Base-by-base conservation (phyloP, 108 stramenopile genomes). In the Cyclotella choctawhatcheeana region DNA sequence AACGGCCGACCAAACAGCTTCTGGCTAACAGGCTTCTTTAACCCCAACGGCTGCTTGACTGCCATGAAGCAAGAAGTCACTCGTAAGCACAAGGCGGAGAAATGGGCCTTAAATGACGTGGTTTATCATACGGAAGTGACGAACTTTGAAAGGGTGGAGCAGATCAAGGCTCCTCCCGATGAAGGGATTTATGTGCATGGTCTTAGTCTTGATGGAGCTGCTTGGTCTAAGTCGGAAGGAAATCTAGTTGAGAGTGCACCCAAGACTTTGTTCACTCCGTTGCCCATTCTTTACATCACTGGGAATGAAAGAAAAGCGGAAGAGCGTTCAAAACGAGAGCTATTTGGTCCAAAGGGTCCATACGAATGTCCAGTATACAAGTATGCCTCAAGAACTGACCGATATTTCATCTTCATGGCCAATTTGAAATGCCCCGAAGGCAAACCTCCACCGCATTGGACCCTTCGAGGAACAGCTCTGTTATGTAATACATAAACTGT, bases 21-120 rank as follows among this genome's bases (percentile, higher is more conserved):
- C 74, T 95, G 94, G 94, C 61, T 97, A 24, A 88, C 94, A 4
- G 93, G 94, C 4, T 94, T 95, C 74, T 95, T 93, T 71, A 95
- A 97, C 61, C 94, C 94, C 17, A 84, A 92, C 54, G 96, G 93
- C 5, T 87, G 88, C 69, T 64, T 97, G 25, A 97, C 96, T 26
- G 93, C 93, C 2, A 95, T 94, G 90, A 93, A 95, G 75, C 96
- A 97, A 74, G 94, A 93, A 71, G 94, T 97, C 2, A 88, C 90
- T 5, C 71, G 93, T 12, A 86, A 87, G 33, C 92, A 96, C 75
- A 89, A 89, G 69, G 77, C 73, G 13, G 84, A 91, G 14, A 90
- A 90, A 59, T 97, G 96, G 96, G 92, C 96, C 8, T 64, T 97
- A 69, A 93, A 96, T 60, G 93, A 93, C 61, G 89, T 96, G 6